Evolutionary conservation across 805 yeast species (phyloP), one percentile per base, ranked within the genome.

Genomic region (Starmerella scarabaei): DNA sequence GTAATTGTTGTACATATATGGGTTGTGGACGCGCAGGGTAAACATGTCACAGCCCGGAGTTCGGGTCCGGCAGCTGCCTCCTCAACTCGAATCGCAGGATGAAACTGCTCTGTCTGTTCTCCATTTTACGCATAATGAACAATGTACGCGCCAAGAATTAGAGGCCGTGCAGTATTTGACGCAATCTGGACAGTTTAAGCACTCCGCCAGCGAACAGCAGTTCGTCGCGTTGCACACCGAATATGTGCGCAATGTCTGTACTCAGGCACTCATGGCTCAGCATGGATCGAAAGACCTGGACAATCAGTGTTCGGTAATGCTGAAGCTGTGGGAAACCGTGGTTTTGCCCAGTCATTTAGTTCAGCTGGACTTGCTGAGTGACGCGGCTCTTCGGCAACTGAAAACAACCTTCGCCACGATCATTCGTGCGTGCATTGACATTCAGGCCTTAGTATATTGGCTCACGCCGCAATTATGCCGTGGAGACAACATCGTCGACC

Each of bases 351-450:
- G 23, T 26, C 9, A 20, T 21, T 15, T 32, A 5, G 26, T 21
- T 5, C 26, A 20, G 27, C 14, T 32, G 9, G 14, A 19, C 5
- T 3, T 39, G 9, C 26, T 39, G 3, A n/a, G 26, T 7, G 18
- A 26, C 12, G 33, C 16, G 12, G 30, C 32, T 21, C 5, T 28
- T 14, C 27, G 20, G 2, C 11, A 14, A 3, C 35, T 43, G n/a
- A 29, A 38, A 7, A 15, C n/a, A 3, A 32, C 50, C 6, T 50
- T 48, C 37, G 40, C 49, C n/a, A 46, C 60, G 3, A 33, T 50
- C 18, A 49, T 51, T 1, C 42, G 54, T 11, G 39, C 38, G n/a
- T 32, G 26, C 12, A 14, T 53, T 2, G 38, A 50, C 15, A 23
- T 34, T n/a, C 14, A 21, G 15, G 23, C 14, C 12, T 37, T 53